phyloP scores from a whole-genome alignment of 805 yeast species.

The Kuraishia piskuri region DNA sequence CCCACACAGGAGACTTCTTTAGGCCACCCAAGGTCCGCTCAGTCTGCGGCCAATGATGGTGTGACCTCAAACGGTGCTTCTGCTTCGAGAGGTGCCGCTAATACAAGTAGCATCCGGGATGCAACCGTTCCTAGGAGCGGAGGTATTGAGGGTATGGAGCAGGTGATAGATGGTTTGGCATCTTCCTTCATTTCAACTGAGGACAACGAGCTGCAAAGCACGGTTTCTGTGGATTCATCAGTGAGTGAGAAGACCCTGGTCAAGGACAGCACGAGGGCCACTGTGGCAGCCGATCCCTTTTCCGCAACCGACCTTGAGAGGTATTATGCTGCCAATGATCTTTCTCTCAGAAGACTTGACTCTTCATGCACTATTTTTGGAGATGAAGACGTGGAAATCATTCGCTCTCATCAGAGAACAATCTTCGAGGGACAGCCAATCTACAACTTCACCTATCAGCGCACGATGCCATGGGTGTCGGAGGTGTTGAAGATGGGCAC shows the following conservation, averaged over 20 bases:
- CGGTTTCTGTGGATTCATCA: not conserved
- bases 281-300: not conserved
- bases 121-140: not conserved
- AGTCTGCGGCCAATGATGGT: no score
- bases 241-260: not conserved
- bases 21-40: no score
- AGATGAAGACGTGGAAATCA: not conserved
- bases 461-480: constrained; percentile 6
- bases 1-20: not conserved
- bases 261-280: not conserved
- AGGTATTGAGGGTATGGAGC: not conserved
- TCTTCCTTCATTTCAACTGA: not conserved
- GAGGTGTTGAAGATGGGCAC: constrained; percentile 8
- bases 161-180: not conserved
- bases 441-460: not conserved
- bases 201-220: not conserved
- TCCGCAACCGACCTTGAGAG: not conserved
- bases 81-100: not conserved
- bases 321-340: not conserved
- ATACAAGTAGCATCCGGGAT: not conserved
- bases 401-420: not conserved
- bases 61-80: not conserved
- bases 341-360: not conserved
- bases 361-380: not conserved
- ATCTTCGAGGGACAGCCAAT: not conserved